phyloP scores from a whole-genome alignment of 345 rosid species.

The Eucalyptus victrix region DNA sequence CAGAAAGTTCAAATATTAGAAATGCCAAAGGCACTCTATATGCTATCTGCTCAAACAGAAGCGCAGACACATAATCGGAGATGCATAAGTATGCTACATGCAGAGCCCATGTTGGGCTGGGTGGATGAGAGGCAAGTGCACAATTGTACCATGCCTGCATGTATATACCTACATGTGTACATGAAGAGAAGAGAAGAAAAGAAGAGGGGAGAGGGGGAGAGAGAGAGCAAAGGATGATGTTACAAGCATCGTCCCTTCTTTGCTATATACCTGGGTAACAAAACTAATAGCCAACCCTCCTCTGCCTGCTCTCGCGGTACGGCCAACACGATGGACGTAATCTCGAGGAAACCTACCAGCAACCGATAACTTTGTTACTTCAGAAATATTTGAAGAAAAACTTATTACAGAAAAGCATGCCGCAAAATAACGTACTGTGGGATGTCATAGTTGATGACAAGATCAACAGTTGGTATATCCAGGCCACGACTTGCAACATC shows the following conservation, averaged over 20 bases:
- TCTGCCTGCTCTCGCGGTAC: conserved; percentile 98
- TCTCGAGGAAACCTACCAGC: conserved; percentile 62
- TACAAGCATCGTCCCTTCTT: neutral
- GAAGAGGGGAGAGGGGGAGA: neutral
- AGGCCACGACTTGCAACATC: conserved; percentile 97
- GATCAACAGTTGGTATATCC: conserved; percentile 97
- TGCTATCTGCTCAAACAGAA: neutral
- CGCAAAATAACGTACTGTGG: conserved; percentile 45
- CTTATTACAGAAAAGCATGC: neutral
- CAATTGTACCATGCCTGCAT: neutral
- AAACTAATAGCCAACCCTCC: conserved; percentile 85
- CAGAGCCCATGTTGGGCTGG: neutral
- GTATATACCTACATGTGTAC: neutral
- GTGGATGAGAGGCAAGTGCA: neutral
- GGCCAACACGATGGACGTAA: conserved; percentile 96
- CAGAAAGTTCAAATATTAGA: neutral
- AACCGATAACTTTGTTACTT: neutral
- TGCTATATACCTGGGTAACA: conserved; percentile 49
- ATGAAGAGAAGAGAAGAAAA: neutral
- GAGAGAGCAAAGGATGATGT: neutral
- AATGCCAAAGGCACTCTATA: neutral
- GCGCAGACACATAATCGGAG: neutral
- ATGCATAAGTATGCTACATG: neutral
- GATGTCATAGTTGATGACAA: conserved; percentile 84
- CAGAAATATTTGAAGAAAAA: neutral